Evolutionary conservation across 2,329 filamentous ascomycete species (phyloP), one percentile per base, ranked within the genome.

Genomic region (Neurospora sp.): DNA sequence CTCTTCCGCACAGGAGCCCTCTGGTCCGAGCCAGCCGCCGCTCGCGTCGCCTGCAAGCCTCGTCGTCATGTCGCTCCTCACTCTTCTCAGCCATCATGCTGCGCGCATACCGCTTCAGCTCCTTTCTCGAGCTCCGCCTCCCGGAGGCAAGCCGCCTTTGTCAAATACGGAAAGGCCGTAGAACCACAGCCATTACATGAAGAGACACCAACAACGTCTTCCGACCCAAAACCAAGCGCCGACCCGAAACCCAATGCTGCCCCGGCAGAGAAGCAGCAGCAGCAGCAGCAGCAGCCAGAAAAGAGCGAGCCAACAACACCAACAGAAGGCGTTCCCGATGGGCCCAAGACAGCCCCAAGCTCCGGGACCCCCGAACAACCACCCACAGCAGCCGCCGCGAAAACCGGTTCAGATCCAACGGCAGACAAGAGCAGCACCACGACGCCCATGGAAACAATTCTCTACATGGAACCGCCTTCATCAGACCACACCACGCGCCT

Each of bases 121-220:
- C 72, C 78, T 1, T 82, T 84, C 71, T 76, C 81, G 3, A 82
- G 79, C 4, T 78, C 82, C 5, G 77, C 78, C 0, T 75, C 75
- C 40, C 76, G 78, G 68, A 78, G 80, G 75, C 78, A 82, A 75
- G 77, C 84, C 71, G 75, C 78, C 23, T 87, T 88, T 74, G 83
- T 85, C 66, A 82, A 82, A 69, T 80, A 88, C 76, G 88, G 88
- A 66, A 90, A 87, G 74, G 88, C 85, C 2, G 83, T 90, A 43
- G 87, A 89, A 75, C 88, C 87, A 11, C 75, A 80, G 6, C 76
- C 80, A 1, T 67, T 76, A 39, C 68, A 74, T 73, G 71, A 73
- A 75, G 78, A 15, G 71, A 71, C 68, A 72, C 73, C 69, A 68
- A 71, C 42, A 70, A 71, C 13, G n/a, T 71, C 42, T 72, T 71